Percentiles rank a stretch among this genome's conserved stretches.
phyloP scores from a whole-genome alignment of 768 basidiomycete species.

The Leccinum barrowsii region DNA sequence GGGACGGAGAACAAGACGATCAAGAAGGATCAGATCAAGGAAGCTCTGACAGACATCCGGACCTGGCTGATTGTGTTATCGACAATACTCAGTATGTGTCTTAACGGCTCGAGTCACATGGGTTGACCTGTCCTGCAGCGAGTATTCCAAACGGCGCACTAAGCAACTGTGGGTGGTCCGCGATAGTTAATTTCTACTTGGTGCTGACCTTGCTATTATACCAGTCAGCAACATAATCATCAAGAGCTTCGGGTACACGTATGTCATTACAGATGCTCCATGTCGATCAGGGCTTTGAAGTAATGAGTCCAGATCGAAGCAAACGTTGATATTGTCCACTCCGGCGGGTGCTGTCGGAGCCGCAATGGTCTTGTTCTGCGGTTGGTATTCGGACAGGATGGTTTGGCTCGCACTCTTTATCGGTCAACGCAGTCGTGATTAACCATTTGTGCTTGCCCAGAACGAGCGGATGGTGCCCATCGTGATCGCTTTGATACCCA shows the following conservation, averaged over 20 bases:
- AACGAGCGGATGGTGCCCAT: constrained; percentile 61
- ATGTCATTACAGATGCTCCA: constrained; percentile 16
- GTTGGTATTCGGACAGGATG: constrained; percentile 66
- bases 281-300: background rate
- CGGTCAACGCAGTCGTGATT: background rate
- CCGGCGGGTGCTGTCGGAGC: constrained; percentile 53
- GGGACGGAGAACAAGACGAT: too few relatives aligned
- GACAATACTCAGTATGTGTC: constrained; percentile 49
- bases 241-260: constrained; percentile 64
- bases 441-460: constrained; percentile 24
- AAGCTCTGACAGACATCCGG: too few relatives aligned
- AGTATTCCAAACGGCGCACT: constrained; percentile 64
- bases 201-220: background rate
- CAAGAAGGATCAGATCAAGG: too few relatives aligned
- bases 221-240: constrained; percentile 61
- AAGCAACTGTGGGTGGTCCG: constrained; percentile 49
- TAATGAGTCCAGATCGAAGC: constrained; percentile 44
- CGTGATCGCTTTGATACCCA: constrained; percentile 53
- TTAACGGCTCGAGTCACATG: background rate
- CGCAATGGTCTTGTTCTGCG: constrained; percentile 46
- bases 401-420: constrained; percentile 24
- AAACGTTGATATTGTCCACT: constrained; percentile 57
- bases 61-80: constrained; percentile 63
- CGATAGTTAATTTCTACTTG: background rate
- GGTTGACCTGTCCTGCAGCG: constrained; percentile 34